Base-by-base conservation (phyloP, 176 grass and related monocot genomes). In the Aegilops tauschii region DNA sequence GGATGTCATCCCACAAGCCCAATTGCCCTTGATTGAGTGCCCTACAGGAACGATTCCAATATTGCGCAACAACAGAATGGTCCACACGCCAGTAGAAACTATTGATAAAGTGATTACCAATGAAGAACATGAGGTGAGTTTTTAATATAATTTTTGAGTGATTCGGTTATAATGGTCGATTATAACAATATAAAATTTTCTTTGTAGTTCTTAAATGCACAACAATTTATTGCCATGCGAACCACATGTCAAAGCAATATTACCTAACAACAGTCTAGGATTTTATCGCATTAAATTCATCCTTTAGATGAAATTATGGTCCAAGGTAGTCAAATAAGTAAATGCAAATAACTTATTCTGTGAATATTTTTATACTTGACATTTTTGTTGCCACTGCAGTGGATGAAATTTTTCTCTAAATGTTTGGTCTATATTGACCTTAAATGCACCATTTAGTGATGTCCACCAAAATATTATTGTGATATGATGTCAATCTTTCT, bases 111-210 rank as follows among this genome's bases (percentile, higher is more conserved):
- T 71, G 9, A 40, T 23, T 40, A 71, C 34, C 18, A 71, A n/a
- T 9, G 68, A 71, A 12, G 35, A 78, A 78, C 31, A 79, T 20
- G 76, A 79, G 76, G 54, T 79, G 34, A 71, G 14, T 71, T 37
- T 39, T 69, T 5, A 39, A 71, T 20, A 39, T 69, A 5, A 9
- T 10, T 0, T 20, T 30, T 69, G 12, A 4, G 17, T 37, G 66
- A 8, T 36, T 1, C 18, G 9, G 5, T 66, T 32, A 66, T 31
- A 1, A 6, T 12, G 9, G 11, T 65, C 2, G 3, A 65, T 13
- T 28, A 31, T 16, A 66, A 32, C 16, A 66, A 31, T 31, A 17
- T 65, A 31, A 5, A 30, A 1, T 34, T 35, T 35, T 69, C 1
- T 0, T 34, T 32, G 13, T 14, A 18, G 28, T 3, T 66, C 1